Evolutionary conservation across 1,139 yeast genomes (phyloP), one percentile per base, ranked within the genome.

Genomic region (Yamadazyma siamensis): DNA sequence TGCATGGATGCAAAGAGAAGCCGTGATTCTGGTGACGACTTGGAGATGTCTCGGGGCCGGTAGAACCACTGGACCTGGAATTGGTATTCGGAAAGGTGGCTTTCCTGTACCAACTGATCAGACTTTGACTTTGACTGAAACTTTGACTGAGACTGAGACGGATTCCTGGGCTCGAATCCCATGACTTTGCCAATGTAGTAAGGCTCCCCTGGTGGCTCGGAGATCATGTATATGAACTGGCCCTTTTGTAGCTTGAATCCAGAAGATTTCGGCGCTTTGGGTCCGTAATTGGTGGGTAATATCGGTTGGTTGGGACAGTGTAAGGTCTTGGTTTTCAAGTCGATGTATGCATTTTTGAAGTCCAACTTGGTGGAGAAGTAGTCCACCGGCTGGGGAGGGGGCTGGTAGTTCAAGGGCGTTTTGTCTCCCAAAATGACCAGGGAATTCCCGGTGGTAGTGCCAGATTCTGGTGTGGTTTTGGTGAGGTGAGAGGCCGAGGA

Each of bases 141-240:
- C n/a, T n/a, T n/a, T n/a, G n/a, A n/a, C 6, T 14, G 27, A 4
- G 23, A n/a, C 15, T 6, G 13, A 15, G 25, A 25, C 20, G 25
- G 26, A 31, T 38, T 15, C 39, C 67, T 74, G 28, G 52, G 55
- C 11, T 72, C 76, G 52, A 88, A 87, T 15, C 89, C 94, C 71
- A 86, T 75, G 28, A 91, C 71, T 32, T 94, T 66, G 0, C 95
- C 97, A 27, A 91, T 75, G 49, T 86, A 88, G 59, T 85, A 89
- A 0, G 97, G 96, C 46, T 89, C 97, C 1, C 95, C 94, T 0
- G 96, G 91, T 1, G 96, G 96, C 52, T 87, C 96, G 41, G 94
- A 80, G 15, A 88, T 71, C 77, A 91, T 79, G 52, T 85, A 89
- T 5, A 89, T 82, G 41, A 71, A 80, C 35, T 89, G 95, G 15